Base-by-base conservation (phyloP, 768 basidiomycete species). In the Termitomyces sp. region DNA sequence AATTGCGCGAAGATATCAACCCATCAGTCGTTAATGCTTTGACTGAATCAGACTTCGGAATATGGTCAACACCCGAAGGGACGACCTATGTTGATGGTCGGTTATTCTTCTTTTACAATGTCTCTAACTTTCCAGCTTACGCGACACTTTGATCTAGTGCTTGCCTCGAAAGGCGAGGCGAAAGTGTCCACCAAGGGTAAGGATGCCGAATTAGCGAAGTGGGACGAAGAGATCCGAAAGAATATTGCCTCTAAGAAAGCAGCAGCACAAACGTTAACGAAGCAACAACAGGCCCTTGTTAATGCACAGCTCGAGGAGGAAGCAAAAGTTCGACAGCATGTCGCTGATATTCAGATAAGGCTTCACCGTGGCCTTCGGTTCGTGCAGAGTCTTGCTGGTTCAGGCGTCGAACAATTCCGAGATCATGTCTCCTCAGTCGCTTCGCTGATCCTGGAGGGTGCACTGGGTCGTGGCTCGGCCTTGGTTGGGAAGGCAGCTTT, bases 171-270 rank as follows among this genome's bases (percentile, higher is more conserved):
- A 62, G 76, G 74, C 1, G 75, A 79, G 4, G 73, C 60, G 64
- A 45, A 73, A 66, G 70, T 70, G 3, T 70, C 70, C 1, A 78
- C 71, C 60, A 96, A 95, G 66, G 90, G 92, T 14, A 98, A 97
- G 62, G 88, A 86, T 55, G 83, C 88, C 5, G 92, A 91, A 35
- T 88, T 96, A 14, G 88, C 91, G 17, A 87, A 91, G 64, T 99
- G 96, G 96, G 97, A 99, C 58, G 88, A 86, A 26, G 95, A 99
- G 57, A 74, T 96, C n/a, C 83, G 94, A 10, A 86, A 90, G 61
- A 83, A 87, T 0, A 74, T 98, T 1, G 90, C 90, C 6, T 81
- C 72, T 53, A 98, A 98, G 74, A 92, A 90, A 67, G 78, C 82
- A 10, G 69, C 77, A 1, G 65, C 75, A 1, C 72, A 70, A 6